Conservation (phyloP, 1,284 basidiomycete genomes). For the Rhizopogon hawkerae region DNA sequence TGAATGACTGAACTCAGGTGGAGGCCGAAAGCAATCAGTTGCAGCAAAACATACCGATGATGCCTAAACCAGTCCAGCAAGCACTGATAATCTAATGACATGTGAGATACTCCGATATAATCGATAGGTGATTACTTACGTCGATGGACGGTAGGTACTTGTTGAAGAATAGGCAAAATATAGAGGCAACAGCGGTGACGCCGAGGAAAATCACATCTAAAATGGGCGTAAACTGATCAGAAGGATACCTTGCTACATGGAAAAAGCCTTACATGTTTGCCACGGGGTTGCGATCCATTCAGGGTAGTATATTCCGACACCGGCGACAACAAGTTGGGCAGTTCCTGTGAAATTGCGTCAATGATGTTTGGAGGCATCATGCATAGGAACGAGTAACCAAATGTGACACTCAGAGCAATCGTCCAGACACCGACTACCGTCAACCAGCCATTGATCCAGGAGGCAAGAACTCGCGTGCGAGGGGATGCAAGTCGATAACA, state of each 20-base stretch:
- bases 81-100: constrained; percentile 38
- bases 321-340: constrained; percentile 43
- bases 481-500: constrained; percentile 42
- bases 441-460: constrained; percentile 54
- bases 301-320: constrained; percentile 40
- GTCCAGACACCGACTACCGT: constrained; percentile 51
- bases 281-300: constrained; percentile 41
- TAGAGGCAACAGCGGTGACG: constrained; percentile 33
- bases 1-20: constrained; percentile 4
- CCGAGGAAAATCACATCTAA: constrained; percentile 45
- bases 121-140: constrained; percentile 21
- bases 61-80: constrained; percentile 45
- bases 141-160: constrained; percentile 40
- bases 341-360: constrained; percentile 30
- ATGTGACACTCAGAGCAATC: constrained; percentile 43
- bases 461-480: constrained; percentile 33
- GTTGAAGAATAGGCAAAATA: constrained; percentile 43
- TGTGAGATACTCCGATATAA: neutral
- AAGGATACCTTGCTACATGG: neutral
- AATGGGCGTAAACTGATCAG: constrained; percentile 1
- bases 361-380: constrained; percentile 3
- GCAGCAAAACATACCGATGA: constrained; percentile 31
- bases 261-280: constrained; percentile 39
- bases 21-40: neutral
- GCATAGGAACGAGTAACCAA: constrained; percentile 26